A percentile compares a stretch with the other conserved stretches of the same genome.
Conservation (phyloP, 2,329 filamentous ascomycete species). For the Colletotrichum lindemuthianum region DNA sequence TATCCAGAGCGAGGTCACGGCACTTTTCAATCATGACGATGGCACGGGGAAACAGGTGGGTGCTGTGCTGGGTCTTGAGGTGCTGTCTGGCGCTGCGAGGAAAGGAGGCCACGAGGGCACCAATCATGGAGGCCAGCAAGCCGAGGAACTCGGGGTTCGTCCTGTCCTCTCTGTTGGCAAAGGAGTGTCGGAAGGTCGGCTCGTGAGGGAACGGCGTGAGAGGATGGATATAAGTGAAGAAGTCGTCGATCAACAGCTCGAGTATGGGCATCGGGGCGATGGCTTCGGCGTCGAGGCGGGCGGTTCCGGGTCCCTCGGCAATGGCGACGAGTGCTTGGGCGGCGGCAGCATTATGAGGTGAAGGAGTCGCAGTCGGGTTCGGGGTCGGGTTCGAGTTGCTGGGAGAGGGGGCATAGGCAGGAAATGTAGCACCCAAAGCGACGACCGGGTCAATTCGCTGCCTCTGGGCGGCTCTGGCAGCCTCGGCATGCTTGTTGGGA, state of each 20-base stretch:
- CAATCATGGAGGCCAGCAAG: constrained; percentile 79
- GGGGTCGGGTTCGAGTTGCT: constrained; percentile 37
- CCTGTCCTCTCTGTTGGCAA: constrained; percentile 73
- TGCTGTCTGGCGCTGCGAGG: constrained; percentile 76
- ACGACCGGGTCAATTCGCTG: constrained; percentile 49
- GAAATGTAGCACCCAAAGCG: constrained; percentile 2
- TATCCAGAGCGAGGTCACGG: constrained; percentile 73
- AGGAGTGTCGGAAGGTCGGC: constrained; percentile 77
- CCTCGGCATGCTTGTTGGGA: constrained; percentile 68
- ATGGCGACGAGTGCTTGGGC: constrained; percentile 61
- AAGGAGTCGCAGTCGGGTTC: constrained; percentile 43
- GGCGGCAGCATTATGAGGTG: constrained; percentile 58
- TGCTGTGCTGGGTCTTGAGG: constrained; percentile 72
- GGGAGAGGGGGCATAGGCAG: constrained; percentile 32
- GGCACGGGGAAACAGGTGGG: constrained; percentile 74
- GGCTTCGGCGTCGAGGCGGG: constrained; percentile 68
- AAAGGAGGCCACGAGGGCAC: constrained; percentile 78
- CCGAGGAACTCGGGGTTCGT: constrained; percentile 75
- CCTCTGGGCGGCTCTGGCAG: constrained; percentile 63
- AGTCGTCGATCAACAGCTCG: constrained; percentile 79
- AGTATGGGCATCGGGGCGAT: constrained; percentile 77
- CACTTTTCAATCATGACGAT: constrained; percentile 77
- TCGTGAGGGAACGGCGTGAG: constrained; percentile 82
- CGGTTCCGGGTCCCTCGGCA: constrained; percentile 49
- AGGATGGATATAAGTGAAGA: constrained; percentile 85